Evolutionary conservation across 1,284 basidiomycete species (phyloP), one percentile per base, ranked within the genome.

Genomic region (Austropuccinia psidii): DNA sequence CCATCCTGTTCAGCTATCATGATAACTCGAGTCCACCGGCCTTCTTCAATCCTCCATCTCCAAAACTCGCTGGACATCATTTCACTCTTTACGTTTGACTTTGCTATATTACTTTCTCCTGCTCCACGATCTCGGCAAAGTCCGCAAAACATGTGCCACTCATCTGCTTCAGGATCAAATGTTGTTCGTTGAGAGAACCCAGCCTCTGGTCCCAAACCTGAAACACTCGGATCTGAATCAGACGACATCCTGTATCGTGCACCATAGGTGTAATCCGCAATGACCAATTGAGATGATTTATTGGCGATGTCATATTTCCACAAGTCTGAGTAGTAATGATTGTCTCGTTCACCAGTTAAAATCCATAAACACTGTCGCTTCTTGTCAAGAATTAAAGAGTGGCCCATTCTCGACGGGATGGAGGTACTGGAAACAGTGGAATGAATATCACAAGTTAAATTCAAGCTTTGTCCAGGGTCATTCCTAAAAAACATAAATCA

Each of bases 21-120:
- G 3, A 39, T 21, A 5, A 64, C 69, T 31, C 41, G 49, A 7
- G 57, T 62, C 69, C 69, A 73, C 31, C 47, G 24, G 27, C 47
- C 58, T 27, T 73, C 58, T 7, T 52, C 33, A 19, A 73, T 54
- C 19, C 58, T 73, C 58, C 58, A 73, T 27, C 58, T 50, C 69
- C 69, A 73, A 61, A 73, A 73, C 31, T 73, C 69, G 27, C 69
- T 73, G 1, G 69, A 73, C 69, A 73, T 73, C 45, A 73, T 55
- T 35, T 73, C 69, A 39, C 45, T 58, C 37, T 73, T 73, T 4
- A 27, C 5, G 41, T 19, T 54, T 39, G 54, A 29, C 27, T 49
- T 52, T 9, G 64, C 21, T n/a, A n/a, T n/a, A 21, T 27, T 21
- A n/a, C 17, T 27, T 52, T 52, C 64, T 17, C 35, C 69, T 24